Conservation (phyloP, 805 yeast genomes). For the Helenozyma baotianmanensis region DNA sequence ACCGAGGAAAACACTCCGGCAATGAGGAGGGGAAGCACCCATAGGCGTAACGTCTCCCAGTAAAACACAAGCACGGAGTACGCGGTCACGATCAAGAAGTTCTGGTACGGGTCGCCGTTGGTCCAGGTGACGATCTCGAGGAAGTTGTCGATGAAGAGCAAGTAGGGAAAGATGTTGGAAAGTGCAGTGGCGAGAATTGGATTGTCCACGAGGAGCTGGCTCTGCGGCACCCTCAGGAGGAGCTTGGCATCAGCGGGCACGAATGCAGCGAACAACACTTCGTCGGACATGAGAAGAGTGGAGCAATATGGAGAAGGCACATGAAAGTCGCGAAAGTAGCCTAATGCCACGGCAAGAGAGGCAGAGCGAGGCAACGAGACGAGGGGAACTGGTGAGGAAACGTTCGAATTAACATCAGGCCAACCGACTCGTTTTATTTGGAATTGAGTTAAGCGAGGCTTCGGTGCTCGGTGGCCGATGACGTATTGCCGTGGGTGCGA, state of each 20-base stretch:
- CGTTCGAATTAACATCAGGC: too few species aligned
- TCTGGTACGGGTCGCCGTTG: constrained; percentile 45
- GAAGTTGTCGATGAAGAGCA: constrained; percentile 40
- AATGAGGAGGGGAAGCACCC: constrained; percentile 37
- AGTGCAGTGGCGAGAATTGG: constrained; percentile 46
- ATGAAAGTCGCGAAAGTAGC: constrained; percentile 11
- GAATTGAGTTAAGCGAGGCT: too few species aligned
- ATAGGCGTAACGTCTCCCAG: constrained; percentile 36
- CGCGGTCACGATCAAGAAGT: constrained; percentile 36
- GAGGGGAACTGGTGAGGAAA: too few species aligned
- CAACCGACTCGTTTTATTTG: too few species aligned
- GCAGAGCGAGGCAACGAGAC: neutral
- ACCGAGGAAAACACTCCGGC: constrained; percentile 34
- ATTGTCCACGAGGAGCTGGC: constrained; percentile 33
- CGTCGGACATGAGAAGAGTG: constrained; percentile 9
- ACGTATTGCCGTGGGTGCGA: too few species aligned
- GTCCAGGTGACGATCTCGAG: constrained; percentile 53
- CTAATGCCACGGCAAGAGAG: too few species aligned
- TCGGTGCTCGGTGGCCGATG: too few species aligned
- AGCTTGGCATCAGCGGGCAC: constrained; percentile 36
- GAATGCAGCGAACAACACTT: constrained; percentile 22
- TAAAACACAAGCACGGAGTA: constrained; percentile 36
- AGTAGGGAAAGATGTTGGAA: constrained; percentile 44
- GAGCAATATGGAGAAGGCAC: constrained; percentile 14
- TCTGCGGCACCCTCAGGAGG: constrained; percentile 25